Evolutionary conservation across 805 yeast genomes (phyloP).

Genomic region (Yamadazyma insecticola): DNA sequence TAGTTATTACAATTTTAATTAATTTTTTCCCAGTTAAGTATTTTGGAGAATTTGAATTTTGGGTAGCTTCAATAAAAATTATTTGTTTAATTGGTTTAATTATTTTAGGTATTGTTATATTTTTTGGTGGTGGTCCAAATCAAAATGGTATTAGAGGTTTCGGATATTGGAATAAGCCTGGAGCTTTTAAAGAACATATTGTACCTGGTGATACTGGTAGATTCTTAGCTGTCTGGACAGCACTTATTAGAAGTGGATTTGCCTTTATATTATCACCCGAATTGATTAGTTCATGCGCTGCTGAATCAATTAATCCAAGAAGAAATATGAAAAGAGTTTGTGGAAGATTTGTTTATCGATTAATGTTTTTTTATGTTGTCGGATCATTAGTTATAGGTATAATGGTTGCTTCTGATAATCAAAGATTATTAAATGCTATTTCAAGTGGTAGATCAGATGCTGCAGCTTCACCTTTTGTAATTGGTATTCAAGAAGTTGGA

Average conservation of each 20-base stretch:
- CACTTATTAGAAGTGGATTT: conserved; percentile 59
- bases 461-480: conserved; percentile 62
- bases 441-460: conserved; percentile 41
- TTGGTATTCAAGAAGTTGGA: conserved; percentile 60
- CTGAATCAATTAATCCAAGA: conserved; percentile 31
- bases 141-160: conserved; percentile 66
- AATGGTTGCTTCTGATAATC: conserved; percentile 26
- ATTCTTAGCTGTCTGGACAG: conserved; percentile 61
- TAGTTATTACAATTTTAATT: conserved; percentile 35
- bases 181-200: conserved; percentile 40
- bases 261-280: conserved; percentile 64
- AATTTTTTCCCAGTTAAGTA: conserved; percentile 46
- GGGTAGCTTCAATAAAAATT: conserved; percentile 61
- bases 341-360: conserved; percentile 50
- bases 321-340: conserved; percentile 52
- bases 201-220: conserved; percentile 54
- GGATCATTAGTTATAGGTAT: conserved; percentile 39
- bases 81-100: conserved; percentile 61
- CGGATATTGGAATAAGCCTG: conserved; percentile 51
- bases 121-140: conserved; percentile 68
- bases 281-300: conserved; percentile 67
- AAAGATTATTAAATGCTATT: conserved; percentile 15
- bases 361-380: conserved; percentile 35
- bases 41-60: conserved; percentile 54
- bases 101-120: conserved; percentile 54